Evolutionary conservation across 768 basidiomycete species (phyloP).

Genomic region (Tylopilus subfusipes): DNA sequence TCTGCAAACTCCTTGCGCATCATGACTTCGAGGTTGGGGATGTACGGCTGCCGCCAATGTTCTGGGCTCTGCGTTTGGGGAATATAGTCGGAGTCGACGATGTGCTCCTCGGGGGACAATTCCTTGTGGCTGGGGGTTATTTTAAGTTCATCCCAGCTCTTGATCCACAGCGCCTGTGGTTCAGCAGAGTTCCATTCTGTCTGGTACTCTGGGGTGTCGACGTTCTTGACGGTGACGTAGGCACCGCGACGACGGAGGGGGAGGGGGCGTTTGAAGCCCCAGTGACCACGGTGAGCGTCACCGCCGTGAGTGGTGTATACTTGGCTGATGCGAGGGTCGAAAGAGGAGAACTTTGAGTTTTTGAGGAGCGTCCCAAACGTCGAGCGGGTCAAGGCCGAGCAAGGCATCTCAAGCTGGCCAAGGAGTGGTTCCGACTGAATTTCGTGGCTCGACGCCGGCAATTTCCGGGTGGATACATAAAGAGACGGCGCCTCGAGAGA

Average conservation of each 20-base stretch:
- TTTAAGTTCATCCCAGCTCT: slow-evolving; percentile 59
- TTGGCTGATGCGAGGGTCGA: slow-evolving; percentile 72
- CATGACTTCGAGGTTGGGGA: slow-evolving; percentile 62
- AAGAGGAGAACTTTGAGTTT: slow-evolving; percentile 78
- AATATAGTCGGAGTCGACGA: slow-evolving; percentile 27
- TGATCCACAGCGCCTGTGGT: slow-evolving; percentile 62
- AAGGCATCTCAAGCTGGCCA: slow-evolving; percentile 15
- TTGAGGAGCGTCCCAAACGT: slow-evolving; percentile 75
- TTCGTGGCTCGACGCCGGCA: slow-evolving; percentile 19
- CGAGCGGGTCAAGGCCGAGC: slow-evolving; percentile 45
- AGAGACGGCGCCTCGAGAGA: neutral
- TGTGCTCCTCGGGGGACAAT: slow-evolving; percentile 16
- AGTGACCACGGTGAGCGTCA: slow-evolving; percentile 73
- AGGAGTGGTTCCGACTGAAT: neutral
- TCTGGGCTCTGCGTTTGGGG: slow-evolving; percentile 15
- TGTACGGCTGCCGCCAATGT: slow-evolving; percentile 28
- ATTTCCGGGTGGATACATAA: slow-evolving; percentile 33
- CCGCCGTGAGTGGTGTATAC: slow-evolving; percentile 71
- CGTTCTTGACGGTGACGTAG: slow-evolving; percentile 60
- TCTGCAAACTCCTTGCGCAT: slow-evolving; percentile 49
- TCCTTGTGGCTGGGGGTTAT: slow-evolving; percentile 13
- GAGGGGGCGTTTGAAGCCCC: slow-evolving; percentile 82
- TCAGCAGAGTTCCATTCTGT: slow-evolving; percentile 75
- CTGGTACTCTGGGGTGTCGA: slow-evolving; percentile 72
- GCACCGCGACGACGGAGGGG: slow-evolving; percentile 60